Evolutionary conservation across 1,284 basidiomycete genomes (phyloP).

Genomic region (Peniophora sp.): DNA sequence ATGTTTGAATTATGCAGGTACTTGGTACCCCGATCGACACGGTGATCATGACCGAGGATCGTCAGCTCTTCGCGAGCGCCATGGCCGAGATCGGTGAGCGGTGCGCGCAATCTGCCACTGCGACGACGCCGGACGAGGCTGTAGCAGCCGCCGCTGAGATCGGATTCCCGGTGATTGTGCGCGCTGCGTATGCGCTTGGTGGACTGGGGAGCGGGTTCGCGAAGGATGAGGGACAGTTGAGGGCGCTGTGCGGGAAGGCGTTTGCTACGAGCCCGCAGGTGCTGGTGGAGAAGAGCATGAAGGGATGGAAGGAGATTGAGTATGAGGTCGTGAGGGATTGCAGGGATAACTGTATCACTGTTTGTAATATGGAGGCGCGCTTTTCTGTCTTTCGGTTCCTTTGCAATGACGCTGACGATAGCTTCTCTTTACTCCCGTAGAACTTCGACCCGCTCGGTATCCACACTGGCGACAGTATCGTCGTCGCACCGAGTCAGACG

Average conservation of each 20-base stretch:
- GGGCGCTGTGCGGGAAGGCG: slow-evolving; percentile 85
- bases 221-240: slow-evolving; percentile 81
- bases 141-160: slow-evolving; percentile 78
- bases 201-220: slow-evolving; percentile 95
- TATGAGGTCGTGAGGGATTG: slow-evolving; percentile 99
- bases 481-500: slow-evolving; percentile 96
- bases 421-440: slow-evolving; percentile 32
- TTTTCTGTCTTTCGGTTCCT: neutral
- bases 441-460: slow-evolving; percentile 99
- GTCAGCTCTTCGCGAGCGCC: slow-evolving; percentile 90
- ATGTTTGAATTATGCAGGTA: too few relatives aligned
- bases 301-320: slow-evolving; percentile 99
- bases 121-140: slow-evolving; percentile 82
- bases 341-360: slow-evolving; percentile 95
- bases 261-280: slow-evolving; percentile 98
- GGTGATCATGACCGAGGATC: slow-evolving; percentile 95
- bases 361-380: slow-evolving; percentile 98
- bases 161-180: slow-evolving; percentile 96
- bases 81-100: slow-evolving; percentile 97
- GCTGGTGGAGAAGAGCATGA: slow-evolving; percentile 97
- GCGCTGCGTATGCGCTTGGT: slow-evolving; percentile 94
- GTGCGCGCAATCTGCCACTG: slow-evolving; percentile 84
- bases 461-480: slow-evolving; percentile 99
- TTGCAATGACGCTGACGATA: too few relatives aligned
- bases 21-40: slow-evolving; percentile 97